These are phyloP conservation scores for Glonium stellatum DNA, from an alignment of 495 filamentous ascomycete genomes.

Conservation along the genomic window DNA sequence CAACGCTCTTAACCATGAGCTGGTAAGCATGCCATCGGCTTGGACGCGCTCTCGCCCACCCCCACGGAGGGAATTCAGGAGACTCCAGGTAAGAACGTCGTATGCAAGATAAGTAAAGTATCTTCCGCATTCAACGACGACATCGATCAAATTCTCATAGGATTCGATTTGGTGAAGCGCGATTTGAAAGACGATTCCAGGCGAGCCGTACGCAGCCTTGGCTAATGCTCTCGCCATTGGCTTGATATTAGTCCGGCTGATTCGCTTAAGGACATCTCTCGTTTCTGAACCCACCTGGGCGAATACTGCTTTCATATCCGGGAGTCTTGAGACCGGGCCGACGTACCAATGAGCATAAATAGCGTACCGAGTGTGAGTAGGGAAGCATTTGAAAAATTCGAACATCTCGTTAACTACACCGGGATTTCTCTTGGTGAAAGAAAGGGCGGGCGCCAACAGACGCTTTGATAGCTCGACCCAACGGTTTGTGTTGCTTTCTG, in stretches of 20 bases:
- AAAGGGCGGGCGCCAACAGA: conserved; percentile 75
- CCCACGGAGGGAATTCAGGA: conserved; percentile 72
- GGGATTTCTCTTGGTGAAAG: conserved; percentile 73
- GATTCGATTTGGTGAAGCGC: conserved; percentile 81
- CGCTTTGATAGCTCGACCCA: conserved; percentile 79
- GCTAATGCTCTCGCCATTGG: conserved; percentile 78
- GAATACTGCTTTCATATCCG: conserved; percentile 74
- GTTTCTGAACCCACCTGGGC: conserved; percentile 69
- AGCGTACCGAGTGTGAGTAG: conserved; percentile 68
- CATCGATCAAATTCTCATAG: conserved; percentile 87
- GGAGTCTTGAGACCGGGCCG: conserved; percentile 33
- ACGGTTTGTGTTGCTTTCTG: conserved; percentile 56
- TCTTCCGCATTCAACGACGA: conserved; percentile 83
- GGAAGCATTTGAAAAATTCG: conserved; percentile 68
- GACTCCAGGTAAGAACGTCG: conserved; percentile 82
- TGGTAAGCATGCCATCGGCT: conserved; percentile 76
- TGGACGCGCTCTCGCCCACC: conserved; percentile 71
- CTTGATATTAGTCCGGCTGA: conserved; percentile 77
- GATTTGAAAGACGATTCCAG: conserved; percentile 84
- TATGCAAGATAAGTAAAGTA: conserved; percentile 91
- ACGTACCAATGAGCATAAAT: conserved; percentile 88
- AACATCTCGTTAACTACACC: conserved; percentile 79
- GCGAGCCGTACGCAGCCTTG: conserved; percentile 78
- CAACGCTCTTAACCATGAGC: conserved; percentile 79
- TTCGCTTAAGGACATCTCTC: conserved; percentile 70